Evolutionary conservation across 768 basidiomycete genomes (phyloP), one percentile per base, ranked within the genome.

Genomic region (Kwoniella europaea): DNA sequence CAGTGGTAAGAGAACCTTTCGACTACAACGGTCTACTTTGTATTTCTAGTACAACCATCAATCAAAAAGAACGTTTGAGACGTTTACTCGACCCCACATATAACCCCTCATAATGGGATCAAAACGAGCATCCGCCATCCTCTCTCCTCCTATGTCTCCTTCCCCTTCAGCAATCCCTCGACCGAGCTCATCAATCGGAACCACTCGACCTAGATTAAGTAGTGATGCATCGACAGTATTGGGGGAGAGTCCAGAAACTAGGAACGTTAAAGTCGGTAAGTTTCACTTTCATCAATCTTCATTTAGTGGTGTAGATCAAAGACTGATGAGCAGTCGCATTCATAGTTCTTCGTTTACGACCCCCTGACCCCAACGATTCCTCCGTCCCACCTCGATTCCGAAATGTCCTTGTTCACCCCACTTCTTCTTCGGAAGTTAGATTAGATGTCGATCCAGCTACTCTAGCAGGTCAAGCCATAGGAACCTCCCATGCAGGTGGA

Each of bases 341-440:
- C 20, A 46, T 58, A 90, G 95, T 94, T 78, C 87, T 97, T 77
- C 91, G 95, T 76, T 94, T 98, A 74, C 90, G 94, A 71, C 95
- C 95, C 35, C 88, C 91, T 55, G 93, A 93, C 55, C 84, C 87
- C 43, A 91, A 95, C 83, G 94, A 97, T 86, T 86, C 90, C 62
- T 90, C 91, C 80, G 94, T 96, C 73, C 96, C 96, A 77, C 89
- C 91, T 84, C 92, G 96, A 83, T 97, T 98, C 85, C 95, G 97
- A 85, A 90, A 91, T 74, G 88, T 90, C 74, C 90, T 94, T 81
- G 89, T 98, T 85, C 91, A 92, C 79, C 88, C 92, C 22, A 86
- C 87, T 63, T 89, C 91, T 20, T 75, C 88, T 27, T 92, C 89
- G 59, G 88, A 89, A n/a, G 89, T 98, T 71, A 84, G 90, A n/a